These are phyloP conservation scores for Polyporus arcularius DNA, from an alignment of 768 basidiomycete species.

Conservation along the genomic window DNA sequence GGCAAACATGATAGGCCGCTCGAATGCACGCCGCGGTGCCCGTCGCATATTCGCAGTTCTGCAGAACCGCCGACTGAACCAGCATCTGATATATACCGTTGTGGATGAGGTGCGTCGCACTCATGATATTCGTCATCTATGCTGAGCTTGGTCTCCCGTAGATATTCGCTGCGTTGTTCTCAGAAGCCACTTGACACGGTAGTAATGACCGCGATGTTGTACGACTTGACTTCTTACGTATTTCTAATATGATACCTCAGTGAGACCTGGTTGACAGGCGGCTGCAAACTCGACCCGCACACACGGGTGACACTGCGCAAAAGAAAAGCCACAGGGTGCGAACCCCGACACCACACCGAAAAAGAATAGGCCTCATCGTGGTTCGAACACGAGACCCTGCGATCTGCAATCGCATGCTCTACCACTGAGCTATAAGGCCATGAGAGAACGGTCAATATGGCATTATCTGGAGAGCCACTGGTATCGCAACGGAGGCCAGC, in stretches of 20 bases:
- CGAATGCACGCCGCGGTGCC: constrained; percentile 92
- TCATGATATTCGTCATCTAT: background rate
- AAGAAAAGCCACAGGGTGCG: too few species aligned
- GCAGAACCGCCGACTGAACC: constrained; percentile 93
- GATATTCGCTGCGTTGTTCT: constrained; percentile 64
- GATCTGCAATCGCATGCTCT: constrained; percentile 65
- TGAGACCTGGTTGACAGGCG: too few species aligned
- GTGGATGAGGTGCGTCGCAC: constrained; percentile 75
- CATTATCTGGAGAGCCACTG: background rate
- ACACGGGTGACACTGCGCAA: too few species aligned
- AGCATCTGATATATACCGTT: constrained; percentile 87
- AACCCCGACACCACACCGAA: background rate
- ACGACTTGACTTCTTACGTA: background rate
- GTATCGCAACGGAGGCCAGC: too few species aligned
- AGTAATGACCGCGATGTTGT: constrained; percentile 9
- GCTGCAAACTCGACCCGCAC: too few species aligned
- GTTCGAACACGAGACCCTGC: constrained; percentile 58
- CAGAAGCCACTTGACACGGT: constrained; percentile 38
- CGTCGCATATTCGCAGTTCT: constrained; percentile 90
- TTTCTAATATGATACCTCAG: too few species aligned
- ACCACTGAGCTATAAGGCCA: constrained; percentile 46
- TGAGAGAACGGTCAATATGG: background rate
- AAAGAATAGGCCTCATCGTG: constrained; percentile 47
- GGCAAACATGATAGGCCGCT: constrained; percentile 97
- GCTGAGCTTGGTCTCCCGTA: constrained; percentile 24